phyloP scores from a whole-genome alignment of 1,284 basidiomycete genomes.

The Marasmius oreades region DNA sequence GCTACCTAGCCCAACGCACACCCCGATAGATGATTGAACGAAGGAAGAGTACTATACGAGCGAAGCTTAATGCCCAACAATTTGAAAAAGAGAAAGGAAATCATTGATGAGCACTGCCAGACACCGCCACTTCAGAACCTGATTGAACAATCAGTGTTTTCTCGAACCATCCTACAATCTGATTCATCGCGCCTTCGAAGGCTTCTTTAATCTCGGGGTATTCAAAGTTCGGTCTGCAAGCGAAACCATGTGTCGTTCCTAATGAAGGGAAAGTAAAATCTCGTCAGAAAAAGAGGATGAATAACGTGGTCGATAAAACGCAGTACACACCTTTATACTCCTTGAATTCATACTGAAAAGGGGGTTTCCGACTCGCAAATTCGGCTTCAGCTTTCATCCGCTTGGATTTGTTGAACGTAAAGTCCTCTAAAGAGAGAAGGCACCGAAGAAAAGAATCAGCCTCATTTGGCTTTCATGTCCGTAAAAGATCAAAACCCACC shows the following conservation, averaged over 20 bases:
- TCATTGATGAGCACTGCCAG: no score
- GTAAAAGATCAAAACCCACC: conserved; percentile 37
- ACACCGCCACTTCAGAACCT: no score
- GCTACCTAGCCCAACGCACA: no score
- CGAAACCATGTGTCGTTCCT: conserved; percentile 60
- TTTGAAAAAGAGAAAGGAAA: no score
- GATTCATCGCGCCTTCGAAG: conserved; percentile 44
- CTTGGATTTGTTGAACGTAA: conserved; percentile 35
- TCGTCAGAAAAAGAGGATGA: not conserved
- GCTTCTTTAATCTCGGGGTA: conserved; percentile 45
- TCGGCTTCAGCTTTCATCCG: conserved; percentile 40
- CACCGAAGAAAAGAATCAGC: not conserved
- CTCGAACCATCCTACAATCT: conserved; percentile 45
- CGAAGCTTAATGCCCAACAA: no score
- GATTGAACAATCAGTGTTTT: conserved; percentile 30
- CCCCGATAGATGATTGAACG: no score
- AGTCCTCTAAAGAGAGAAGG: conserved; percentile 40
- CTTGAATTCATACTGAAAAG: conserved; percentile 49
- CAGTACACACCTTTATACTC: conserved; percentile 45
- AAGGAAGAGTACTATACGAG: no score
- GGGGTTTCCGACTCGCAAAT: conserved; percentile 41
- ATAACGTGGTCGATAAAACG: not conserved
- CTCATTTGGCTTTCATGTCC: no score
- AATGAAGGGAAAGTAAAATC: not conserved
- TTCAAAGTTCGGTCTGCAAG: conserved; percentile 44